phyloP scores from a whole-genome alignment of 371 early-diverging fungal species.

The Mucor saturninus region DNA sequence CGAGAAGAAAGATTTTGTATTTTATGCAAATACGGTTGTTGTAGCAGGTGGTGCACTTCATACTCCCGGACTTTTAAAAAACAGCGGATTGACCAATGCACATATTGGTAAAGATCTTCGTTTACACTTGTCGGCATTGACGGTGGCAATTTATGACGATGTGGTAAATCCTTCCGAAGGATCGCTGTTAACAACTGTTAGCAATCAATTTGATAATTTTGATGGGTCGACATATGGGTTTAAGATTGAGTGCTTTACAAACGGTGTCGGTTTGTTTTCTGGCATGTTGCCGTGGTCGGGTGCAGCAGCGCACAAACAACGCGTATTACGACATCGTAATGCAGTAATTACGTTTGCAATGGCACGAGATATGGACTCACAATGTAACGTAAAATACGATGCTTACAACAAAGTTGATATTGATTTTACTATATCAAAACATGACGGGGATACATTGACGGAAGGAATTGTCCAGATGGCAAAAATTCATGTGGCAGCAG shows the following conservation, averaged over 20 bases:
- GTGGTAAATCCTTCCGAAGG: no score
- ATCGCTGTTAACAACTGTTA: no score
- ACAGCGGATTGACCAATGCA: constrained; percentile 65
- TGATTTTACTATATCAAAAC: constrained; percentile 66
- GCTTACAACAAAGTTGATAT: constrained; percentile 54
- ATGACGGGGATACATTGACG: constrained; percentile 67
- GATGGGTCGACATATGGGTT: constrained; percentile 30
- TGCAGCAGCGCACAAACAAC: constrained; percentile 27
- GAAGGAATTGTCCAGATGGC: constrained; percentile 68
- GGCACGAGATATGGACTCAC: constrained; percentile 31
- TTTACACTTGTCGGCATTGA: no score
- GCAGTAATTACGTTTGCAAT: constrained; percentile 14
- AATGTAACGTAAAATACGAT: constrained; percentile 36
- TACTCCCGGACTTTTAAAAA: constrained; percentile 63
- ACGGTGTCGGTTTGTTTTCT: constrained; percentile 9
- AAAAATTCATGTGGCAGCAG: constrained; percentile 53
- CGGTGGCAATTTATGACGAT: no score
- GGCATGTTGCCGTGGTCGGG: constrained; percentile 51
- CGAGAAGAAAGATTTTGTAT: background rate
- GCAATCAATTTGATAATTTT: constrained; percentile 3
- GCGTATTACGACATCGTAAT: constrained; percentile 10
- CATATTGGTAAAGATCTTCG: constrained; percentile 56
- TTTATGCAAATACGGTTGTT: constrained; percentile 58
- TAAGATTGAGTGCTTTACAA: constrained; percentile 17
- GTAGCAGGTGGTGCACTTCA: constrained; percentile 68